Evolutionary conservation across 2,329 filamentous ascomycete species (phyloP), one percentile per base, ranked within the genome.

Genomic region (Aureobasidium sp.): DNA sequence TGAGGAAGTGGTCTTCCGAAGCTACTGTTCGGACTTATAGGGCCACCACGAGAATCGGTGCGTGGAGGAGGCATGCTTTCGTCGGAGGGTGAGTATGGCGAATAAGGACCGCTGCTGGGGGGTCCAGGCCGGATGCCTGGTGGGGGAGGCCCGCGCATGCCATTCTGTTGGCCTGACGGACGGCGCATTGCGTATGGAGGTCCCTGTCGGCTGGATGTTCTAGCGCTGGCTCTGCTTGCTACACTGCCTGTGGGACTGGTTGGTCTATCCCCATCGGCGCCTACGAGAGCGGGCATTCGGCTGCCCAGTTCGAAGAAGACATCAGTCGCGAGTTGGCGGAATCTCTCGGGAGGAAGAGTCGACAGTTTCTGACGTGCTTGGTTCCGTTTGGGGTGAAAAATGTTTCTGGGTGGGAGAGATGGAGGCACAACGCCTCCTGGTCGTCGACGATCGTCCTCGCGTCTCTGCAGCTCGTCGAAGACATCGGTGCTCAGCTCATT

Each of bases 401-500:
- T 88, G 66, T 87, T 83, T 73, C 93, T 91, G n/a, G 94, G 90
- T 27, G 90, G 78, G 6, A 99, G 83, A 71, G 86, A 95, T 14
- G 84, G 78, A 1, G 91, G 90, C n/a, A 67, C 81, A 70, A 73
- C 82, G 63, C 74, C 74, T n/a, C 77, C 77, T 34, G 77, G 74
- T 56, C 74, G 71, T 65, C 73, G 71, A 41, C 78, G 75, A 57
- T 80, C 81, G 67, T 89, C 84, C 75, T 97, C 92, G 66, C 94
- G 86, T 64, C 94, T 87, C 68, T 95, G 82, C 67, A 97, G 81
- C 77, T 99, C 94, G 75, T 99, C 94, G 76, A 89, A 97, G 44
- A 99, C 93, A 77, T 99, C 94, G 63, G 93, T 97, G 76, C 92
- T 97, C 65, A 99, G 83, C 77, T 99, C 94, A 75, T 96, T 91